phyloP scores from a whole-genome alignment of 1,284 basidiomycete species.

The Tilletia setariae region DNA sequence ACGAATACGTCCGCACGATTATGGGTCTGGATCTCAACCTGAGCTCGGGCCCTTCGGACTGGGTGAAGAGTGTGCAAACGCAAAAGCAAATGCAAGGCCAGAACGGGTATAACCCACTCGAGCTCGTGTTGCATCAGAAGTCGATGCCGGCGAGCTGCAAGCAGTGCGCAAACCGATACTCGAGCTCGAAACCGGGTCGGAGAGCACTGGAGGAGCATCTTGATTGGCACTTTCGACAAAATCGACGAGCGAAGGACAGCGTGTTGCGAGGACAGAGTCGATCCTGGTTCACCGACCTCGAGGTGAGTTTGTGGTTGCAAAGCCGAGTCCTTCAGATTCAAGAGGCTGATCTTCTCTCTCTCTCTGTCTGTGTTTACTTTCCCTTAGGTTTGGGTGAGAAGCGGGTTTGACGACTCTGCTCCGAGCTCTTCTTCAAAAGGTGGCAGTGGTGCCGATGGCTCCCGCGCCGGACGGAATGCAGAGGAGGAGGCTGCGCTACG shows the following conservation, averaged over 20 bases:
- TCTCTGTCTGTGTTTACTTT: not conserved
- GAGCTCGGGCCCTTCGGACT: conserved; percentile 34
- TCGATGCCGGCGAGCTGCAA: conserved; percentile 80
- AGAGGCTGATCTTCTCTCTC: not conserved
- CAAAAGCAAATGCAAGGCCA: conserved; percentile 72
- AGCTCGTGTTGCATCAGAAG: conserved; percentile 37
- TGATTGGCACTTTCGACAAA: conserved; percentile 96
- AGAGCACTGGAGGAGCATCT: conserved; percentile 81
- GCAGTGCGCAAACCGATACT: conserved; percentile 87
- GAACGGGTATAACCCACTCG: conserved; percentile 57
- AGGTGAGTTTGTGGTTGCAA: conserved; percentile 57
- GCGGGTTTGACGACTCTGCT: conserved; percentile 32
- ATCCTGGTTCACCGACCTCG: conserved; percentile 80
- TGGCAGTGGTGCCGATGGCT: conserved; percentile 4
- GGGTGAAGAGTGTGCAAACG: conserved; percentile 30
- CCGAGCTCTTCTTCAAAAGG: conserved; percentile 34
- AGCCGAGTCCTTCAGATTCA: not conserved
- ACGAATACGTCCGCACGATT: conserved; percentile 68
- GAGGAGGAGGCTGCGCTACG: conserved; percentile 66
- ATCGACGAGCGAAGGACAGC: conserved; percentile 79
- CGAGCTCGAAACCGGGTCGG: conserved; percentile 69
- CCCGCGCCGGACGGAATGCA: conserved; percentile 68
- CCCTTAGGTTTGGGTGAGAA: conserved; percentile 18
- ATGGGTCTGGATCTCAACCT: conserved; percentile 69
- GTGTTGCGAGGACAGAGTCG: conserved; percentile 81